Evolutionary conservation across 768 basidiomycete species (phyloP), one percentile per base, ranked within the genome.

Genomic region (Sarcodon aspratus): DNA sequence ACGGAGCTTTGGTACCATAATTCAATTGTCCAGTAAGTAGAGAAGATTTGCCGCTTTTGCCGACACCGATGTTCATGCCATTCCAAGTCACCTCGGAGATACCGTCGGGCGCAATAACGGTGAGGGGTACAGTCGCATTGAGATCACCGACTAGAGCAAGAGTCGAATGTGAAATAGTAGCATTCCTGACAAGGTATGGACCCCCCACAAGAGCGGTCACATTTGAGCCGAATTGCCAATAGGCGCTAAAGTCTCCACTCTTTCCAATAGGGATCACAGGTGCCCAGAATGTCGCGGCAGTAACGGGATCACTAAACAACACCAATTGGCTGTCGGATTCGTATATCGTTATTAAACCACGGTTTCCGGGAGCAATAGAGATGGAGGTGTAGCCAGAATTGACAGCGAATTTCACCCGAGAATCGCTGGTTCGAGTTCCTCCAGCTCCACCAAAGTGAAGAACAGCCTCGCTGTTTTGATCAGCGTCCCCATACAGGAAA

Each of bases 211-310:
- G 67, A 21, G 85, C 69, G 9, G 82, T 77, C 3, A 70, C 60
- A 55, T 89, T 88, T 18, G 82, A 80, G 27, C 88, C 87, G 46
- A 86, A 66, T 47, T 78, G 70, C 81, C 82, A 90, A 69, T 70
- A 89, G 54, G 75, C 78, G 36, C 50, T 48, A 49, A 50, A 44
- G 1, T 50, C 46, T 0, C 71, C 64, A 3, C 58, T 62, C 5
- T 61, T 54, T 6, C 59, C 53, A 0, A 66, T 63, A 6, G 79
- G 62, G 38, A 90, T 69, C 13, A 76, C 71, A 1, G 90, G 90
- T 5, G 82, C 71, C 80, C 84, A 92, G 68, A 88, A 87, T 0
- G 80, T 82, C 32, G 72, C 75, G 3, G 82, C 80, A 0, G 82
- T 83, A 11, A 58, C 65, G 0, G 78, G 71, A 57, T 90, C 86